Percentiles rank a stretch among this genome's conserved stretches.
phyloP scores from a whole-genome alignment of 2,329 filamentous ascomycete species.

The Scleromitrula shiraiana region DNA sequence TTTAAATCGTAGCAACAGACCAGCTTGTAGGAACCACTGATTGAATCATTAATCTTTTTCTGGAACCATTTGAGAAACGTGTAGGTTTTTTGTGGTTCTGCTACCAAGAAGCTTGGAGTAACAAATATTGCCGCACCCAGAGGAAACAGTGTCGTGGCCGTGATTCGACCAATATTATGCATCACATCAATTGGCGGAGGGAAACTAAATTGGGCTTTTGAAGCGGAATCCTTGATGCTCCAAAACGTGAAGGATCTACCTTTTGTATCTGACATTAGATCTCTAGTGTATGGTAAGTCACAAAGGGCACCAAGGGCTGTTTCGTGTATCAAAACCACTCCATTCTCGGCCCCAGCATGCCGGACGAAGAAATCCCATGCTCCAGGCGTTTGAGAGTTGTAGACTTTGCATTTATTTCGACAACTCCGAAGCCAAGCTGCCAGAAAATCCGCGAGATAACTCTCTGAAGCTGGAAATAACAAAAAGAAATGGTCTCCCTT shows the following conservation, averaged over 20 bases:
- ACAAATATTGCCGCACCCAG: constrained; percentile 38
- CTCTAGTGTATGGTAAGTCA: constrained; percentile 15
- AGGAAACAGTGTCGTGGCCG: constrained; percentile 37
- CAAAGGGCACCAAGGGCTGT: constrained; percentile 15
- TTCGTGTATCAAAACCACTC: constrained; percentile 26
- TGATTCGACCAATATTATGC: constrained; percentile 29
- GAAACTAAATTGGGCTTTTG: constrained; percentile 21
- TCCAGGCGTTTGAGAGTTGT: constrained; percentile 34
- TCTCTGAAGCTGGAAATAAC: constrained; percentile 37
- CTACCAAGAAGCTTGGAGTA: constrained; percentile 42
- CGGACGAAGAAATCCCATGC: constrained; percentile 41
- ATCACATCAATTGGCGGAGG: constrained; percentile 2
- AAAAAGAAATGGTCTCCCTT: constrained; percentile 37
- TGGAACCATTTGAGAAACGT: constrained; percentile 37
- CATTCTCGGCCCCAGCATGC: constrained; percentile 13
- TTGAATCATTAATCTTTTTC: constrained; percentile 11
- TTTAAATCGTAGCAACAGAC: constrained; percentile 21
- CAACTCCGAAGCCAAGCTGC: constrained; percentile 37
- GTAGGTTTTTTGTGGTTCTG: constrained; percentile 35
- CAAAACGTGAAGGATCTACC: constrained; percentile 23
- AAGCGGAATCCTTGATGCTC: constrained; percentile 21
- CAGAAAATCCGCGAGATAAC: constrained; percentile 33
- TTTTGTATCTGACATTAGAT: constrained; percentile 1
- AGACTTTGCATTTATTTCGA: constrained; percentile 36
- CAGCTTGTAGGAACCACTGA: constrained; percentile 15